Evolutionary conservation across 164 flowering plant species (phyloP), one percentile per base, ranked within the genome.

Genomic region (Tetrastigma voinierianum): DNA sequence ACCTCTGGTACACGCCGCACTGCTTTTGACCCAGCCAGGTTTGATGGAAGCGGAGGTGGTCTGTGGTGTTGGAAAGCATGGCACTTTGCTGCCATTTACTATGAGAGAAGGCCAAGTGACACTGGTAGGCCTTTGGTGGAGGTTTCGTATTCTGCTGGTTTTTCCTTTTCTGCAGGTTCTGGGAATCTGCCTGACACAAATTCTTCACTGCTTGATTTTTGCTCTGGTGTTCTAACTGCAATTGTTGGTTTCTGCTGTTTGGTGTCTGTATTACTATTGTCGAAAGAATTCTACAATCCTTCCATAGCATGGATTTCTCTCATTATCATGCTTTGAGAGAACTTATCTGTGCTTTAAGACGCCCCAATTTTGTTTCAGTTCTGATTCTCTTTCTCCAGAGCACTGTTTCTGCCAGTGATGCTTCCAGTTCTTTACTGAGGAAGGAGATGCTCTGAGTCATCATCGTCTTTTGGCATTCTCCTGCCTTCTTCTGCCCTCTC

Each of bases 1-100:
- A 90, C 86, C 68, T 86, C 90, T 1, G 93, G 96, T 67, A 80
- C 85, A 5, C 93, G 86, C 1, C 88, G 78, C 51, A 90, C 78
- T 61, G 80, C 70, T 14, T 72, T 78, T 16, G 74, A 58, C 32
- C 84, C 77, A 13, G 51, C 62, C n/a, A 67, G 51, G 60, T 74
- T 87, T 40, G 84, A 70, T 15, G 84, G 87, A 13, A 66, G 71
- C 14, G 90, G 92, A 2, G 96, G 92, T 4, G 92, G 95, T 0
- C n/a, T 82, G 80, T 0, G 84, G 87, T 17, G 93, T 86, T 13
- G 84, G 65, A 9, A 79, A 13, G 76, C 49, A 51, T 52, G 65
- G 71, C 18, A 59, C 32, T 67, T 67, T 72, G 21, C 24, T 51
- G 46, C 57, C 78, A 32, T 68, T 64, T 57, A 54, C 70, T 49